Base-by-base conservation (phyloP, 768 basidiomycete species). In the Russula ochroleuca region DNA sequence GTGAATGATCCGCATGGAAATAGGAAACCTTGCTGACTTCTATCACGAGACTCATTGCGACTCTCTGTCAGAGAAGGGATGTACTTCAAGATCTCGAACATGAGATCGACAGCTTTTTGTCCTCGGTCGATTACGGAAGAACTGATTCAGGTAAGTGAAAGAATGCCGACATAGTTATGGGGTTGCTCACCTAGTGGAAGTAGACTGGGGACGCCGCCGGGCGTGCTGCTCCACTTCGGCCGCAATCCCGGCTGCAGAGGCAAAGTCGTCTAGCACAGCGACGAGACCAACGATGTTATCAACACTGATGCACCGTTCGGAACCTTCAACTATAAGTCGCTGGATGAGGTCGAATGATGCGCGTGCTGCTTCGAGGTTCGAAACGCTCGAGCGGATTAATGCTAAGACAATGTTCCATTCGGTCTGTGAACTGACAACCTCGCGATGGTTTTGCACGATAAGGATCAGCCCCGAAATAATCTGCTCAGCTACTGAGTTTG, bases 351-450 rank as follows among this genome's bases (percentile, higher is more conserved):
- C 86, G 71, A 98, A 91, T 2, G 96, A 89, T 57, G 86, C 77
- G 41, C 90, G 87, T 28, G 92, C 86, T 6, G 94, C 95, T 73
- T 93, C 92, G 11, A 92, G 84, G 71, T 97, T 90, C 14, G 86
- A 79, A 47, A 94, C 83, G 0, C 94, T 95, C 1, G 87, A 88
- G 53, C 92, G 85, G 67, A 98, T 81, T 33, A 98, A 79, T 1
- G 92, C 90, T 70, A 95, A 92, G 23, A 95, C 83, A 45, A 98
- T 78, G 65, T 92, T 94, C 96, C 96, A 99, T 72, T 98, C 96
- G 0, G 96, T 98, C 68, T 90, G 87, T 1, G 94, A 94, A 60
- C 87, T 81, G 67, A 94, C 85, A 28, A 92, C 83, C 8, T 84
- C 78, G 51, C 80, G 79, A 68, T 95, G 85, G 52, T 87, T 85